Conservation (phyloP, 352 stramenopile species). For the Pythium oligandrum region DNA sequence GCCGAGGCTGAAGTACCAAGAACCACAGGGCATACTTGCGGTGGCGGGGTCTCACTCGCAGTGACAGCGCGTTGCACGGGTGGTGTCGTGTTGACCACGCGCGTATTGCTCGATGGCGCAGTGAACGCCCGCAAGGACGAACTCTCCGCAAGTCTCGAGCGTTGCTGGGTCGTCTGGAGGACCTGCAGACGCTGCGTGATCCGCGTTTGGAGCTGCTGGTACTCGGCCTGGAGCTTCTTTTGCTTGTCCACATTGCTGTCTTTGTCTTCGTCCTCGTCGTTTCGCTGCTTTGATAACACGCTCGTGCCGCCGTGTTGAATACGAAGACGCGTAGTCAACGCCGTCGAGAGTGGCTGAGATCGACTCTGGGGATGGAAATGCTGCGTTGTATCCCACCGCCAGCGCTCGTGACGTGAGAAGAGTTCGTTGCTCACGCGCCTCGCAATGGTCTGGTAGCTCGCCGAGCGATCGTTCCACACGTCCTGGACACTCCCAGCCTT, state of each 20-base stretch:
- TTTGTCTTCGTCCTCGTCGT: neutral
- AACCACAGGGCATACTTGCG: too few species aligned
- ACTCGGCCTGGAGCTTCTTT: constrained; percentile 10
- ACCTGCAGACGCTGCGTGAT: neutral
- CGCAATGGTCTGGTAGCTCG: constrained; percentile 45
- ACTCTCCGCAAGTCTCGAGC: too few species aligned
- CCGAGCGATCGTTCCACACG: constrained; percentile 41
- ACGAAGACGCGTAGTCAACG: too few species aligned
- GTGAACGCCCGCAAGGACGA: neutral
- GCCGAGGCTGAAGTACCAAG: too few species aligned
- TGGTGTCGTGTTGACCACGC: neutral
- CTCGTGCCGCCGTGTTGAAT: too few species aligned
- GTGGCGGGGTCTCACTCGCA: too few species aligned
- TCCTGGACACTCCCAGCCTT: constrained; percentile 12
- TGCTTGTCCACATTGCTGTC: constrained; percentile 15
- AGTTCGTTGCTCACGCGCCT: constrained; percentile 22
- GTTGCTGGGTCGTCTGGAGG: too few species aligned
- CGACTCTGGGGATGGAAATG: constrained; percentile 12
- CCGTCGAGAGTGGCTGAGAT: too few species aligned
- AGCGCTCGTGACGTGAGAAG: constrained; percentile 19
- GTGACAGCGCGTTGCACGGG: too few species aligned
- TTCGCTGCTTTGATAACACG: too few species aligned
- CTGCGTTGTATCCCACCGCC: constrained; percentile 41
- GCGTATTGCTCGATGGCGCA: neutral
- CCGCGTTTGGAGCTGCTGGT: constrained; percentile 16